These are phyloP conservation scores for Irpex sp. DNA, from an alignment of 1,284 basidiomycete genomes.

Conservation along the genomic window DNA sequence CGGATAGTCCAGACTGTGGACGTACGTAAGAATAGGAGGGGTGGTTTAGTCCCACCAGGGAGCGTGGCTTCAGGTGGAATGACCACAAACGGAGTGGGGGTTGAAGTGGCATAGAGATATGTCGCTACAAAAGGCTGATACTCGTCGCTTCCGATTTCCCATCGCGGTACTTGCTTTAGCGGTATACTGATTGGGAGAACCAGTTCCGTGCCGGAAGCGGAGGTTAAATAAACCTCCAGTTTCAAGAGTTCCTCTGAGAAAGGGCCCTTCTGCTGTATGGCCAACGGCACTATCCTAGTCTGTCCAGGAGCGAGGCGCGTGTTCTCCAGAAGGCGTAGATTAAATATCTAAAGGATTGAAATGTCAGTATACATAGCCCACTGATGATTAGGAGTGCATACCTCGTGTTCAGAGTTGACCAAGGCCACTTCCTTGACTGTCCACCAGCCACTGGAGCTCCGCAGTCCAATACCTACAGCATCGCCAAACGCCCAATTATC, in stretches of 20 bases:
- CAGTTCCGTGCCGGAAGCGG: conserved; percentile 18
- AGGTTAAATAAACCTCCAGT: conserved; percentile 34
- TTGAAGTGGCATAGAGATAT: conserved; percentile 53
- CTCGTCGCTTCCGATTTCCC: conserved; percentile 26
- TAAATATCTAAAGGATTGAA: conserved; percentile 29
- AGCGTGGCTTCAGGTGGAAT: conserved; percentile 43
- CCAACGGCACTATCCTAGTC: conserved; percentile 52
- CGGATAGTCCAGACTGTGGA: conserved; percentile 11
- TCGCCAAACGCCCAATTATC: conserved; percentile 66
- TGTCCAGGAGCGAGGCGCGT: conserved; percentile 58
- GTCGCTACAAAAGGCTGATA: conserved; percentile 44
- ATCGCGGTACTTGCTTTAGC: conserved; percentile 39
- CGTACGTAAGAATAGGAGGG: conserved; percentile 72
- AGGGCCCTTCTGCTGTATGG: conserved; percentile 35
- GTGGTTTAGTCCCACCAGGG: conserved; percentile 31
- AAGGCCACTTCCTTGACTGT: conserved; percentile 30
- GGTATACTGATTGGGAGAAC: conserved; percentile 38
- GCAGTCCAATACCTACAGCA: conserved; percentile 59
- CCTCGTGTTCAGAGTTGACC: conserved; percentile 13
- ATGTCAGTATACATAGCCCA: not conserved
- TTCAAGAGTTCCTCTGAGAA: conserved; percentile 13
- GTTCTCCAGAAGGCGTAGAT: conserved; percentile 32
- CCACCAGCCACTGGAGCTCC: conserved; percentile 53
- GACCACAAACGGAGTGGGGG: conserved; percentile 54
- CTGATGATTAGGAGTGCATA: conserved; percentile 1